phyloP scores from a whole-genome alignment of 805 yeast genomes.

The Wickerhamiella siamensis region DNA sequence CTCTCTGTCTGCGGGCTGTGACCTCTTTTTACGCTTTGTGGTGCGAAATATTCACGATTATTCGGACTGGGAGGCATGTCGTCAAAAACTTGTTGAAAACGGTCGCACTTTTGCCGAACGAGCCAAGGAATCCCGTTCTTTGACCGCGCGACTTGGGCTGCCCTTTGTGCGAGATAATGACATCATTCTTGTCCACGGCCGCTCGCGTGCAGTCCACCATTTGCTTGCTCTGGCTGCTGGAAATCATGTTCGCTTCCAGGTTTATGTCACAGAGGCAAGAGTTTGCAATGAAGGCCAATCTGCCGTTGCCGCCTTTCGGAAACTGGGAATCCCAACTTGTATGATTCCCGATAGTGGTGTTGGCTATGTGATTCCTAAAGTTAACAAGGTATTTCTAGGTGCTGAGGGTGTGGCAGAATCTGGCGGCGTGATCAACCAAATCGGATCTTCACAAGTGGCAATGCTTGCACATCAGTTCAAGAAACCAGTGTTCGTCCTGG shows the following conservation, averaged over 20 bases:
- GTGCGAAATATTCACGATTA: constrained; percentile 69
- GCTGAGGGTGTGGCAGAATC: constrained; percentile 99
- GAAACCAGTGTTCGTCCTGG: constrained; percentile 86
- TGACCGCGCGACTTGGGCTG: constrained; percentile 75
- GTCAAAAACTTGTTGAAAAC: constrained; percentile 75
- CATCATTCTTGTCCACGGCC: constrained; percentile 74
- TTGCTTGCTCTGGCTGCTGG: constrained; percentile 62
- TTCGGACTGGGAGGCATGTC: constrained; percentile 91
- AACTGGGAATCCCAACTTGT: constrained; percentile 70
- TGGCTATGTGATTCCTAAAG: constrained; percentile 79
- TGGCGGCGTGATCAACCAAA: constrained; percentile 87
- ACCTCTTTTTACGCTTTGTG: constrained; percentile 85
- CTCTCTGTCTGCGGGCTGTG: constrained; percentile 94
- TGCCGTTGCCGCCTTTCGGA: constrained; percentile 55
- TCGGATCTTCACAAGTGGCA: constrained; percentile 91
- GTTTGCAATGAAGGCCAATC: constrained; percentile 63
- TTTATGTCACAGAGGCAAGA: constrained; percentile 84
- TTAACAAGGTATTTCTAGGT: constrained; percentile 88
- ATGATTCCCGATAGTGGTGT: constrained; percentile 87
- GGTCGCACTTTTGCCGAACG: constrained; percentile 84
- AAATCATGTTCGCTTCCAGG: constrained; percentile 71
- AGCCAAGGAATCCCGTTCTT: constrained; percentile 78
- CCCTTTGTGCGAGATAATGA: constrained; percentile 91
- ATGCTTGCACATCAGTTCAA: constrained; percentile 80
- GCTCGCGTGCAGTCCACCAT: constrained; percentile 76